phyloP scores from a whole-genome alignment of 352 stramenopile genomes.

The Thraustochytrium sp. region DNA sequence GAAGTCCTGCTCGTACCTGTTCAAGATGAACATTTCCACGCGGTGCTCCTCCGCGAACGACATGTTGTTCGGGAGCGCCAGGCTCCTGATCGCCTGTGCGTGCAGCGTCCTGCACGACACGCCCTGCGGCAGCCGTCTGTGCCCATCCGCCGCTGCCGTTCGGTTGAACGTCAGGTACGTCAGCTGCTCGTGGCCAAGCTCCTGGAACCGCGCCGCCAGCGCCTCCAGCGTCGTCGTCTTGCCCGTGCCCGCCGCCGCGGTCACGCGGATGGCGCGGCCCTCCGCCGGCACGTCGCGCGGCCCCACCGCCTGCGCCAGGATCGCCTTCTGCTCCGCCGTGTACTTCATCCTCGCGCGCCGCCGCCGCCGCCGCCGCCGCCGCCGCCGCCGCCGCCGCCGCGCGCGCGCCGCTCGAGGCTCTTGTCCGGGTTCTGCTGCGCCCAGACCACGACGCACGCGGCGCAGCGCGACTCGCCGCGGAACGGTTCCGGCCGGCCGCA shows the following conservation, averaged over 20 bases:
- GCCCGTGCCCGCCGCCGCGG: not conserved
- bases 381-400: not conserved
- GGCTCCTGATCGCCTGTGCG: not conserved
- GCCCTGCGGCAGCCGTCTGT: not conserved
- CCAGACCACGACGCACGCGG: too few relatives aligned
- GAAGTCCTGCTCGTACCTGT: not conserved
- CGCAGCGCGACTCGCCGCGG: too few relatives aligned
- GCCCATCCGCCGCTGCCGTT: not conserved
- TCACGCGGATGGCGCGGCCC: not conserved
- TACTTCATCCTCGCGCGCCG: not conserved
- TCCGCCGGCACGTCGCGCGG: not conserved
- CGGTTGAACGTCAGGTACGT: not conserved
- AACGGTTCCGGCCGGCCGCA: too few relatives aligned
- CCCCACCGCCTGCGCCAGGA: not conserved
- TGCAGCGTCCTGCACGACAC: not conserved
- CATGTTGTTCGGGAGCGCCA: not conserved
- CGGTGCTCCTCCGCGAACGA: not conserved
- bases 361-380: not conserved
- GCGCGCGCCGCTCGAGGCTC: too few relatives aligned
- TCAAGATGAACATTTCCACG: not conserved
- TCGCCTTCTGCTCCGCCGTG: not conserved
- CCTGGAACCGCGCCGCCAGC: not conserved
- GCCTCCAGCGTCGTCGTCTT: not conserved
- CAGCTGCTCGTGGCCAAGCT: not conserved
- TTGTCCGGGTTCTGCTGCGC: too few relatives aligned